Evolutionary conservation across 306 rosid species (phyloP).

Genomic region (Malus domestica): DNA sequence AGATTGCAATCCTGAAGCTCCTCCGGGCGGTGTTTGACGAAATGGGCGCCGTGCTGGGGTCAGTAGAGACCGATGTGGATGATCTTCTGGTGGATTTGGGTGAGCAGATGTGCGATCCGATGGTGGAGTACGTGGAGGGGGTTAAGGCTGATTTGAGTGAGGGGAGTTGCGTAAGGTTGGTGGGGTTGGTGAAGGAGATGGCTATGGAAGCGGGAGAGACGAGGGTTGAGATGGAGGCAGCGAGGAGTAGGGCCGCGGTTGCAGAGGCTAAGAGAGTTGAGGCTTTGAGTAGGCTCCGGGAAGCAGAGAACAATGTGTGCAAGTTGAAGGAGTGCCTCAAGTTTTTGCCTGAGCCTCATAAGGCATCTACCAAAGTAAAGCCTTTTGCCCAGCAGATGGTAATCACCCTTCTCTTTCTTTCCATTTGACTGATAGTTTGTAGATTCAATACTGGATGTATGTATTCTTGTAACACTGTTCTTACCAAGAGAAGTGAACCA

Average conservation of each 20-base stretch:
- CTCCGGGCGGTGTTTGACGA: neutral
- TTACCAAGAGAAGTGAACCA: neutral
- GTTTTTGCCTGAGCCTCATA: neutral
- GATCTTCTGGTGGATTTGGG: neutral
- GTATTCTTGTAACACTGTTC: too few relatives aligned
- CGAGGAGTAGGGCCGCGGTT: neutral
- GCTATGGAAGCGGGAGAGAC: neutral
- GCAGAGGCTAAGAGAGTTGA: neutral
- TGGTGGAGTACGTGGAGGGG: conserved; percentile 6
- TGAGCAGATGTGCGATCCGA: conserved; percentile 3
- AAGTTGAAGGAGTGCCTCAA: conserved; percentile 4
- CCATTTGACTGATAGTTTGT: neutral
- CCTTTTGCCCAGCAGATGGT: neutral
- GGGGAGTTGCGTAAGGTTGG: neutral
- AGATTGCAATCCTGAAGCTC: neutral
- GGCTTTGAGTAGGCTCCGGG: conserved; percentile 9
- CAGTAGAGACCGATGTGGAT: conserved; percentile 7
- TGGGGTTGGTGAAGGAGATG: conserved; percentile 6
- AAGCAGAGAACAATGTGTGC: conserved; percentile 1
- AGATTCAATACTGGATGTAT: too few relatives aligned
- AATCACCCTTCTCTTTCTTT: neutral
- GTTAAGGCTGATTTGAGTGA: neutral
- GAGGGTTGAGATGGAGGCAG: conserved; percentile 4
- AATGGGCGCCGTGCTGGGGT: neutral
- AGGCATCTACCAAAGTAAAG: neutral